phyloP scores from a whole-genome alignment of 23 red algal species.

The Porphyridium purpureum region DNA sequence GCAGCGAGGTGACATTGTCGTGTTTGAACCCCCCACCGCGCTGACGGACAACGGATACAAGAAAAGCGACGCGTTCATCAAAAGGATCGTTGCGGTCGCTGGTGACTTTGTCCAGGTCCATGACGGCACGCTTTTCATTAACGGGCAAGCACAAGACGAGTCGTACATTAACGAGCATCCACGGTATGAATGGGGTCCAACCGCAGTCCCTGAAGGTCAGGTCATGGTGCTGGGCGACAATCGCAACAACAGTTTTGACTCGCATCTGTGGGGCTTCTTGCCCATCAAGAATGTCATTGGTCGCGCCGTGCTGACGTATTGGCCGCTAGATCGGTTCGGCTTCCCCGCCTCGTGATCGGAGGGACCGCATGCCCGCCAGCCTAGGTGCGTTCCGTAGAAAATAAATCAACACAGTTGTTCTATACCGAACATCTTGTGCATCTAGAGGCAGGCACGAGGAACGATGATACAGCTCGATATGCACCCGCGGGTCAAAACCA shows the following conservation, averaged over 20 bases:
- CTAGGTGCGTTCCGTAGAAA: no score
- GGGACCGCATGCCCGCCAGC: no score
- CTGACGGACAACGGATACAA: slow-evolving; percentile 50
- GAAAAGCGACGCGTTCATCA: slow-evolving; percentile 83
- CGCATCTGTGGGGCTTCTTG: slow-evolving; percentile 91
- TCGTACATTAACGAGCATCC: slow-evolving; percentile 45
- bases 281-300: slow-evolving; percentile 88
- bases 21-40: slow-evolving; percentile 63
- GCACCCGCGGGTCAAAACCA: no score
- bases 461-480: no score
- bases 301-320: slow-evolving; percentile 65
- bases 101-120: slow-evolving; percentile 63
- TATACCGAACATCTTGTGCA: no score
- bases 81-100: slow-evolving; percentile 63
- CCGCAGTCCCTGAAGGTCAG: slow-evolving; percentile 39
- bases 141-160: slow-evolving; percentile 39
- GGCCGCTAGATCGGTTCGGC: no score
- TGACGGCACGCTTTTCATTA: slow-evolving; percentile 46
- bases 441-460: no score
- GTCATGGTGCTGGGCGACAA: slow-evolving; percentile 98
- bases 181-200: slow-evolving; percentile 85
- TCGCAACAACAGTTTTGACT: slow-evolving; percentile 90
- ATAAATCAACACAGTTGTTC: no score
- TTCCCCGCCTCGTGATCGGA: no score
- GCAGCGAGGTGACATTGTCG: slow-evolving; percentile 64